Conservation (phyloP, 1,139 yeast species). For the Yamadazyma aaseri region DNA sequence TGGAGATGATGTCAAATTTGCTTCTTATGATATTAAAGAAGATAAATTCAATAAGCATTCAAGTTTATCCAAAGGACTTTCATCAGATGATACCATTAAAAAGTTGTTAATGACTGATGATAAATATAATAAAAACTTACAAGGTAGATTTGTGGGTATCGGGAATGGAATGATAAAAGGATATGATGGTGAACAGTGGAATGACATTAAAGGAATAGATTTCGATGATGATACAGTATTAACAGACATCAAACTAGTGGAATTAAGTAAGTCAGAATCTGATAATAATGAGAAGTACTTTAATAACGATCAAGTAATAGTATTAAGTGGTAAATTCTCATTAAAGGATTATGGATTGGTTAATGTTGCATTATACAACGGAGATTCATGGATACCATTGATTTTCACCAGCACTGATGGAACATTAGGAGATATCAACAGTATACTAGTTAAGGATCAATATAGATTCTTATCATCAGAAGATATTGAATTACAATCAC, state of each 20-base stretch:
- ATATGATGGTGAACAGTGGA: constrained; percentile 51
- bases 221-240: constrained; percentile 28
- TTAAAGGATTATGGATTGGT: constrained; percentile 56
- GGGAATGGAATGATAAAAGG: constrained; percentile 53
- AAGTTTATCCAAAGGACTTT: constrained; percentile 4
- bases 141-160: constrained; percentile 53
- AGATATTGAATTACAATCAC: constrained; percentile 23
- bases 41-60: constrained; percentile 21
- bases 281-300: constrained; percentile 32
- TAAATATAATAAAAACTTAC: constrained; percentile 29
- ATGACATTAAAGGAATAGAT: constrained; percentile 32
- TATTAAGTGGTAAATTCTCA: constrained; percentile 62
- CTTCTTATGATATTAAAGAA: constrained; percentile 51
- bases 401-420: constrained; percentile 30
- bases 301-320: constrained; percentile 44
- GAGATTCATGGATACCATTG: constrained; percentile 71
- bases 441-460: constrained; percentile 37
- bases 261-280: constrained; percentile 28
- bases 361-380: constrained; percentile 70
- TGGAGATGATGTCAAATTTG: constrained; percentile 34
- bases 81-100: constrained; percentile 19
- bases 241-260: constrained; percentile 42
- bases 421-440: constrained; percentile 30
- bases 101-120: constrained; percentile 38
- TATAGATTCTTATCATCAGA: constrained; percentile 39